Conservation (phyloP, 441 rosid species). For the Adansonia grandidieri region DNA sequence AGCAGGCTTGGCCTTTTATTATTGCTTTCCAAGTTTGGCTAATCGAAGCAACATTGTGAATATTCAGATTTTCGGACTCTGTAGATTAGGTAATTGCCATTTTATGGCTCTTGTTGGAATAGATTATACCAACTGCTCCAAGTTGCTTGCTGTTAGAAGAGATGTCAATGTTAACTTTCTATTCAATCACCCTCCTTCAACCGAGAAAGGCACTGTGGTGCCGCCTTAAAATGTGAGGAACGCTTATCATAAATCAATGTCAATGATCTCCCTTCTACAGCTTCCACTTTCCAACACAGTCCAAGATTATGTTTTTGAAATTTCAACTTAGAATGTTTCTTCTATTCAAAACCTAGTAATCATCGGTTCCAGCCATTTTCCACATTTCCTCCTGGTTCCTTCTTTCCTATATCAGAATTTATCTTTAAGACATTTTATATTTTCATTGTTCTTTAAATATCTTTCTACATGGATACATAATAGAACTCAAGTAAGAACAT, state of each 20-base stretch:
- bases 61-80: slow-evolving; percentile 4
- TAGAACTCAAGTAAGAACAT: background rate
- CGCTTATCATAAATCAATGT: background rate
- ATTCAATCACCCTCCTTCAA: background rate
- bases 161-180: background rate
- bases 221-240: background rate
- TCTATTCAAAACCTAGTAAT: slow-evolving; percentile 15
- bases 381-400: slow-evolving; percentile 4
- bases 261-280: slow-evolving; percentile 6
- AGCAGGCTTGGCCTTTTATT: background rate
- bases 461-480: background rate
- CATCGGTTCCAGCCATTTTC: slow-evolving; percentile 2
- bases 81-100: slow-evolving; percentile 2
- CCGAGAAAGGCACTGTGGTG: background rate
- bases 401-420: slow-evolving; percentile 15
- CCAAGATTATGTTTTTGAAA: slow-evolving; percentile 13
- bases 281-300: slow-evolving; percentile 1
- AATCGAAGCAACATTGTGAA: background rate
- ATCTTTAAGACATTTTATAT: background rate
- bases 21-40: background rate
- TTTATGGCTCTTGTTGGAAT: slow-evolving; percentile 18
- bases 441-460: slow-evolving; percentile 9
- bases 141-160: slow-evolving; percentile 9
- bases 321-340: slow-evolving; percentile 1
- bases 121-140: slow-evolving; percentile 12